Conservation (phyloP, 345 rosid species). For the Erucastrum elatum region DNA sequence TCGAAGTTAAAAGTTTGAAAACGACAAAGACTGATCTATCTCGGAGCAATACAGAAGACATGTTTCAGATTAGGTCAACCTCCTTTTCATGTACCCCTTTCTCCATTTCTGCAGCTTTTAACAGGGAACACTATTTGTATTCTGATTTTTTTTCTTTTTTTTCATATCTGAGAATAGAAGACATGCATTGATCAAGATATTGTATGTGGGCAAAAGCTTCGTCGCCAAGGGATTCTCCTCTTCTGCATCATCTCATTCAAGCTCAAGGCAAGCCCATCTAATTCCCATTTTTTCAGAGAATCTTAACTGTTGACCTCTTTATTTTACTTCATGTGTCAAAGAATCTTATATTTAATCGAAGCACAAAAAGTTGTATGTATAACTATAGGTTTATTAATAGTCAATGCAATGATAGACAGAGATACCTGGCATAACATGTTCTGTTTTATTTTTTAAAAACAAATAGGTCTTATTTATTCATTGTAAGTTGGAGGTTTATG, state of each 20-base stretch:
- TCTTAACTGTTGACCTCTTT: neutral
- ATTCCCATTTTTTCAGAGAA: neutral
- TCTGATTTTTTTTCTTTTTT: neutral
- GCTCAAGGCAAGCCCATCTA: slow-evolving; percentile 26
- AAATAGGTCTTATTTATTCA: neutral
- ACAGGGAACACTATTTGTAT: slow-evolving; percentile 1
- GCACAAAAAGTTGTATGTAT: neutral
- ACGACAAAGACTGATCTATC: slow-evolving; percentile 24
- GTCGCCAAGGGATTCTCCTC: slow-evolving; percentile 26
- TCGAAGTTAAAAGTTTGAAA: neutral
- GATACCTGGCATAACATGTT: neutral
- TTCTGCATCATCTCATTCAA: slow-evolving; percentile 28
- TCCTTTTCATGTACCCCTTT: neutral
- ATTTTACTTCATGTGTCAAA: neutral
- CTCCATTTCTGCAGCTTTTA: slow-evolving; percentile 11
- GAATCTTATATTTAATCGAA: neutral
- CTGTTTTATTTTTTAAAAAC: slow-evolving; percentile 1
- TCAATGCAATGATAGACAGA: neutral
- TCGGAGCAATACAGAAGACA: slow-evolving; percentile 14
- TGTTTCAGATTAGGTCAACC: slow-evolving; percentile 32
- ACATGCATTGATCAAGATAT: slow-evolving; percentile 14
- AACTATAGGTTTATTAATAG: neutral
- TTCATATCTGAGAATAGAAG: slow-evolving; percentile 12
- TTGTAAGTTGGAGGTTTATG: neutral
- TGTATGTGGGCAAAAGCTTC: slow-evolving; percentile 16